These are phyloP conservation scores for Borovskyia barvae DNA, from an alignment of 208 protist species.

Conservation along the genomic window DNA sequence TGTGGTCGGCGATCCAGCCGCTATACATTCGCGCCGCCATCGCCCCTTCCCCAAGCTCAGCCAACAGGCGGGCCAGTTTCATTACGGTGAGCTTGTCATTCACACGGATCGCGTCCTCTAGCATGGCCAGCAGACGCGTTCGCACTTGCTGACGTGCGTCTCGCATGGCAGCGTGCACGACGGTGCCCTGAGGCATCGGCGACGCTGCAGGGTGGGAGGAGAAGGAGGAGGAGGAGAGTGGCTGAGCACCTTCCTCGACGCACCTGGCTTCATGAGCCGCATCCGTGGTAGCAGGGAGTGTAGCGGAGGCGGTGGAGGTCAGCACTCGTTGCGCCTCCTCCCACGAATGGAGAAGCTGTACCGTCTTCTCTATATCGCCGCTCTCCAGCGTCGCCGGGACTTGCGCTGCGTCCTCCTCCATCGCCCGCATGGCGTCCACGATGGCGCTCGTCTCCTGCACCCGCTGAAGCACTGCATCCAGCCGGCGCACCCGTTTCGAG, in stretches of 20 bases:
- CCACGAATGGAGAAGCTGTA: slow-evolving; percentile 62
- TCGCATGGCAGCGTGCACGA: slow-evolving; percentile 22
- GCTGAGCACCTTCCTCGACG: no score
- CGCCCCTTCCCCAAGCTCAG: slow-evolving; percentile 39
- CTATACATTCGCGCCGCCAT: slow-evolving; percentile 54
- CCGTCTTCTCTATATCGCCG: slow-evolving; percentile 48
- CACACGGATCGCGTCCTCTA: slow-evolving; percentile 30
- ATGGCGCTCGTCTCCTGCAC: slow-evolving; percentile 50
- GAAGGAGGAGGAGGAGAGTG: no score
- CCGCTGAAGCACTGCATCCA: slow-evolving; percentile 50
- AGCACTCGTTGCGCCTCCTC: slow-evolving; percentile 51
- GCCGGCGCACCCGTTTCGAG: slow-evolving; percentile 41
- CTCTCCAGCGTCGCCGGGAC: slow-evolving; percentile 29
- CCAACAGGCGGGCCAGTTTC: slow-evolving; percentile 43
- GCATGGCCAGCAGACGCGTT: slow-evolving; percentile 23
- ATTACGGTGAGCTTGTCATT: slow-evolving; percentile 81
- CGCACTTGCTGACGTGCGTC: slow-evolving; percentile 26
- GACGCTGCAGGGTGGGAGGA: background rate
- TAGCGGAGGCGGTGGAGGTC: slow-evolving; percentile 3
- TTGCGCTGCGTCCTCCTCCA: slow-evolving; percentile 34
- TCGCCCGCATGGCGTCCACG: slow-evolving; percentile 45
- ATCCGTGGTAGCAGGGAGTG: no score
- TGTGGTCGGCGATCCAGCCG: slow-evolving; percentile 67
- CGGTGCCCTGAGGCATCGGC: background rate
- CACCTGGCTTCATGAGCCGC: no score